Evolutionary conservation across 305 asterid genomes (phyloP), one percentile per base, ranked within the genome.

Genomic region (Coffea humblotiana): DNA sequence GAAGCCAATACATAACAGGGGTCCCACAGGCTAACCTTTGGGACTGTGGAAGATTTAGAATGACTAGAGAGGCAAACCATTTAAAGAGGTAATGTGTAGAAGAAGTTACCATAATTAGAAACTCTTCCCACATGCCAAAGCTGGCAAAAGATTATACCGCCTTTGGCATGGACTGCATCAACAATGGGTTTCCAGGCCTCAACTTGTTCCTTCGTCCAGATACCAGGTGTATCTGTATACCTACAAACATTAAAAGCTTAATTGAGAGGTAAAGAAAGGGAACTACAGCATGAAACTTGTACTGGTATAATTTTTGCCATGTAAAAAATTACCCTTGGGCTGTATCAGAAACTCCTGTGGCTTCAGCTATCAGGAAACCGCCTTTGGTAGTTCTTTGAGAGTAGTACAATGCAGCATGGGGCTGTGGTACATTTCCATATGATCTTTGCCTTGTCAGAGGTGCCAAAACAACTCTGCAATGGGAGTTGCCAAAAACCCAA

Each of bases 151-250:
- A 83, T 80, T 8, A 80, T 16, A 1, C 82, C 84, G 1, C 84
- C 84, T 58, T 80, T 80, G 49, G 82, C 82, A 73, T 80, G 86
- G n/a, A 83, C 84, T 0, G 86, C 82, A 32, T 77, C 72, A 18
- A 83, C 86, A 68, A 80, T 80, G 43, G 86, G 82, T 73, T 84
- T 84, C 86, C 86, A 80, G 2, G 86, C 86, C 54, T 84, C 82
- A 47, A 84, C 82, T 67, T 80, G 84, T 54, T 84, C 82, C 71
- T 63, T 80, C n/a, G 82, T 83, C 86, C 86, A 83, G 29, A 83
- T 80, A 15, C 86, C 86, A 27, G 86, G 86, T 19, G 78, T 72
- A 1, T 35, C 1, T 13, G 74, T 63, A 32, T 54, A 80, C 51
- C 86, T 83, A 49, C 79, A 4, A 37, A 37, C 43, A 37, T 37